These are phyloP conservation scores for Elaeagnus macrophylla DNA, from an alignment of 306 rosid species.

Conservation along the genomic window DNA sequence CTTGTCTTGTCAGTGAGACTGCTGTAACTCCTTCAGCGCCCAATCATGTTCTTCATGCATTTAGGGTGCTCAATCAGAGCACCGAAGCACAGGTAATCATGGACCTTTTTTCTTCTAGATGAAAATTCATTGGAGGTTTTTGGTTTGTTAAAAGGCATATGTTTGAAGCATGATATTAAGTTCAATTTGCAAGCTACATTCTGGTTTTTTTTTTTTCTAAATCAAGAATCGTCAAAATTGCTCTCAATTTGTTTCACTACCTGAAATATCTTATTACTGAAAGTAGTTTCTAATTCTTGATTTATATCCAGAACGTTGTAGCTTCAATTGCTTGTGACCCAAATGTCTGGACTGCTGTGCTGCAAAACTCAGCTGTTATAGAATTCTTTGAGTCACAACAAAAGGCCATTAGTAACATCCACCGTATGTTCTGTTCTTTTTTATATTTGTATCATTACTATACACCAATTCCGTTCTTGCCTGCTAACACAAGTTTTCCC, in stretches of 20 bases:
- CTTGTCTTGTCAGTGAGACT: conserved; percentile 24
- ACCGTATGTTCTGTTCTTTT: not conserved
- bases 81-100: conserved; percentile 59
- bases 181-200: not conserved
- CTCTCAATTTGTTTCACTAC: not conserved
- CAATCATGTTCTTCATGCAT: conserved; percentile 53
- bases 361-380: conserved; percentile 44
- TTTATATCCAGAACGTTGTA: conserved; percentile 51
- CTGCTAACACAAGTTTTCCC: conserved; percentile 2
- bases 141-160: too few relatives aligned
- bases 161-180: too few relatives aligned
- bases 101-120: conserved; percentile 6
- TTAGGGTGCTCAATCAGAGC: conserved; percentile 48
- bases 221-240: not conserved
- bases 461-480: conserved; percentile 1
- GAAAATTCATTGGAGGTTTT: not conserved
- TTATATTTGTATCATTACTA: not conserved
- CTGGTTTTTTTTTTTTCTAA: not conserved
- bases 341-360: conserved; percentile 58
- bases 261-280: not conserved
- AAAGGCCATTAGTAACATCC: conserved; percentile 18
- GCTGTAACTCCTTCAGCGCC: conserved; percentile 30
- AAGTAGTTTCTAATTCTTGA: conserved; percentile 8
- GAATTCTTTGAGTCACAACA: conserved; percentile 42
- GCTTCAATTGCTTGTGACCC: conserved; percentile 65